Conservation (phyloP, 345 rosid species). For the Hibiscus trionum region DNA sequence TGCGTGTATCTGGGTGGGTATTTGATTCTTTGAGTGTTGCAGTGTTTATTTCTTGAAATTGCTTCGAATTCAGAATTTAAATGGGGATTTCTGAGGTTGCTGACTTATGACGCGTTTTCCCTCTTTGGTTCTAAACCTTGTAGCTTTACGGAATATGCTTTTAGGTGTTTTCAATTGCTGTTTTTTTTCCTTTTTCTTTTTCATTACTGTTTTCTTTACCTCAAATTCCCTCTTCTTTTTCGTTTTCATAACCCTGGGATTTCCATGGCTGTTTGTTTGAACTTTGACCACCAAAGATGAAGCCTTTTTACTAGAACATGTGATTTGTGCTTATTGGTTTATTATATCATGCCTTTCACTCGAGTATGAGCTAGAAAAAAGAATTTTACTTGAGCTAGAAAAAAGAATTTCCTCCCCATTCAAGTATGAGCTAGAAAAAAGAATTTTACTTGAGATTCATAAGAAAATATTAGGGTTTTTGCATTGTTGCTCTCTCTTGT, state of each 20-base stretch:
- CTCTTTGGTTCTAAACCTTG: too few species aligned
- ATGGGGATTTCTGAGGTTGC: too few species aligned
- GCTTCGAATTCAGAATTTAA: too few species aligned
- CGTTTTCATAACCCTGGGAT: neutral
- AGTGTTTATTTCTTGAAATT: neutral
- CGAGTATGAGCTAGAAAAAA: neutral
- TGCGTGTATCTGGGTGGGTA: neutral
- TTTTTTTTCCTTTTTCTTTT: neutral
- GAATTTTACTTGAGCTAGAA: too few species aligned
- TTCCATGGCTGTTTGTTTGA: neutral
- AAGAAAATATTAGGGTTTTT: too few species aligned
- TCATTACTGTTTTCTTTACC: neutral
- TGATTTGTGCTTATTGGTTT: neutral
- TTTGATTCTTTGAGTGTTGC: neutral
- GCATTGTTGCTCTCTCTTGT: too few species aligned
- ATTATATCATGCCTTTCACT: too few species aligned
- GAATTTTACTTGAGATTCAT: neutral
- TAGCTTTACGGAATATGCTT: neutral
- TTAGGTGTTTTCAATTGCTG: neutral
- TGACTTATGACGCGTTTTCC: too few species aligned
- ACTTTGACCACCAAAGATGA: neutral
- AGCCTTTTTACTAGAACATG: neutral
- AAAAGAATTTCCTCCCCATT: neutral
- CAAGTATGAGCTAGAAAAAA: neutral
- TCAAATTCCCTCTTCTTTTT: neutral